Evolutionary conservation across 176 grass and related monocot species (phyloP).

Genomic region (Microstegium vimineum): DNA sequence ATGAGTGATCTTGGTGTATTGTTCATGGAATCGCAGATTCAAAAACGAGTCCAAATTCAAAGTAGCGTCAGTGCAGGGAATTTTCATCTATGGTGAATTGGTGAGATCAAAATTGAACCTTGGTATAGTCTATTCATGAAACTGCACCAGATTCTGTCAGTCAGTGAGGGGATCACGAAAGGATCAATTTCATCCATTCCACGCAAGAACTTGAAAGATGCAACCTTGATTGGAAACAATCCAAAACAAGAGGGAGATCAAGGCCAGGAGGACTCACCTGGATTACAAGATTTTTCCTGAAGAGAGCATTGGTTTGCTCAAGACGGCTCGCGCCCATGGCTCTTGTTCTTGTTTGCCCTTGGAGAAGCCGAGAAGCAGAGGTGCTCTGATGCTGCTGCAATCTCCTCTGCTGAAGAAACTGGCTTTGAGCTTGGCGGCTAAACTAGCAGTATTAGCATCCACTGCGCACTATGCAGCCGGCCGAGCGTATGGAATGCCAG

Average conservation of each 20-base stretch:
- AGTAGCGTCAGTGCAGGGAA: neutral
- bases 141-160: neutral
- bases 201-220: neutral
- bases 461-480: neutral
- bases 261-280: constrained; percentile 24
- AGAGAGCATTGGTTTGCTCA: constrained; percentile 49
- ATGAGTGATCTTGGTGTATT: neutral
- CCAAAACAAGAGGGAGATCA: neutral
- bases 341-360: neutral
- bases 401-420: neutral
- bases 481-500: neutral
- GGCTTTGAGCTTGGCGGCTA: neutral
- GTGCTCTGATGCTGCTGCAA: neutral
- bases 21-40: neutral
- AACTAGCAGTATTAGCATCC: neutral
- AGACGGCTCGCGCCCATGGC: constrained; percentile 24
- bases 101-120: neutral
- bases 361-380: neutral
- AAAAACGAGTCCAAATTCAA: neutral
- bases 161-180: neutral
- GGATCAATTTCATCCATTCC: neutral
- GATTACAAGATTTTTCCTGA: constrained; percentile 54
- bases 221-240: neutral
- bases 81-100: neutral
- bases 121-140: neutral